Evolutionary conservation across 805 yeast genomes (phyloP).

Genomic region (Brettanomyces naardenensis): DNA sequence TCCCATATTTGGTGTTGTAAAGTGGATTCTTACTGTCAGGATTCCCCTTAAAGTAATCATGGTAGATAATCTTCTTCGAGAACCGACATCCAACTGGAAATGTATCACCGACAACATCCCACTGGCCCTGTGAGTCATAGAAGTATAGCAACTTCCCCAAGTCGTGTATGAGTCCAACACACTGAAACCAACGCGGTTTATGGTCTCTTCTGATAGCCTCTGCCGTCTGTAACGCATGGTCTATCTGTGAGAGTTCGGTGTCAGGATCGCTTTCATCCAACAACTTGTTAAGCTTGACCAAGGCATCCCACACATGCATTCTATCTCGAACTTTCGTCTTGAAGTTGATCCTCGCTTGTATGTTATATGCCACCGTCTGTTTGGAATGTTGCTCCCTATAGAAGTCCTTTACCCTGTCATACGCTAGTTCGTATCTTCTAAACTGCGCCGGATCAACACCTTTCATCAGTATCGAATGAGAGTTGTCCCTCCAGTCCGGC

Average conservation of each 20-base stretch:
- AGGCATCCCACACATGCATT: constrained; percentile 68
- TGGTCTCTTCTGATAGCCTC: constrained; percentile 63
- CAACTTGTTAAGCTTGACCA: constrained; percentile 50
- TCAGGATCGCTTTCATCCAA: constrained; percentile 72
- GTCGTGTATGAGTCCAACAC: constrained; percentile 67
- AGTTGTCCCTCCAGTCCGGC: constrained; percentile 17
- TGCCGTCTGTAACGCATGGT: constrained; percentile 70
- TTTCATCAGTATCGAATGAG: constrained; percentile 14
- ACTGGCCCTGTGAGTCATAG: constrained; percentile 66
- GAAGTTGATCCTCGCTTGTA: constrained; percentile 65
- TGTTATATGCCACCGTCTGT: constrained; percentile 66
- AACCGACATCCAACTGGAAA: constrained; percentile 69
- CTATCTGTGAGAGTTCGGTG: constrained; percentile 66
- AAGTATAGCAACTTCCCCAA: constrained; percentile 62
- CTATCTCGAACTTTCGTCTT: constrained; percentile 58
- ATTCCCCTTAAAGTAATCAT: constrained; percentile 50
- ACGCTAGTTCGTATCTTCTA: constrained; percentile 62
- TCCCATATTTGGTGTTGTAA: constrained; percentile 58
- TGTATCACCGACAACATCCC: constrained; percentile 79
- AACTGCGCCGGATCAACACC: constrained; percentile 29
- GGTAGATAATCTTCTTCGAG: constrained; percentile 50
- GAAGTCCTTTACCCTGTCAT: constrained; percentile 58
- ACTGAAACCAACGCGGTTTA: constrained; percentile 70
- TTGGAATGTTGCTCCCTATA: constrained; percentile 61
- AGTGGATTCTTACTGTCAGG: constrained; percentile 58